Conservation (phyloP, 371 early-diverging fungal genomes). For the Amoeboaphelidium protococcarum region DNA sequence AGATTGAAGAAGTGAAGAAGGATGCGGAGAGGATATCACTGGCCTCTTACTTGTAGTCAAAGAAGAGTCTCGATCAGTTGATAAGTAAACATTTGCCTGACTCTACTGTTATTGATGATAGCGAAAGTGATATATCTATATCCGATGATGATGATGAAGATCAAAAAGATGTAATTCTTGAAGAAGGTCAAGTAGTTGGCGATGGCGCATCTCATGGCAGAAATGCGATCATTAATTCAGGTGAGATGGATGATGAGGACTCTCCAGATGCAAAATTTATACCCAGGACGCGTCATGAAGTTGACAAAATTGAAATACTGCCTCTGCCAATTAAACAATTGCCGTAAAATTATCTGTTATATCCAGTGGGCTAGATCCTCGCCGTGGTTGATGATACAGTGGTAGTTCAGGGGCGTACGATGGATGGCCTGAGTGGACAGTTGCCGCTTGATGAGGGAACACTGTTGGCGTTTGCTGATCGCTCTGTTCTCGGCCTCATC, state of each 20-base stretch:
- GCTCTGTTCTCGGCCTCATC: slow-evolving; percentile 40
- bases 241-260: too few species aligned
- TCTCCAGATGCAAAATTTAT: too few species aligned
- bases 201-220: not conserved
- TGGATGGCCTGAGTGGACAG: slow-evolving; percentile 16
- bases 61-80: not conserved
- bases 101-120: not conserved
- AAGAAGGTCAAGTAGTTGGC: not conserved
- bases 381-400: slow-evolving; percentile 44
- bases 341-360: slow-evolving; percentile 21
- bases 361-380: slow-evolving; percentile 32
- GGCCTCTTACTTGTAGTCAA: not conserved
- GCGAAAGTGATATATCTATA: not conserved
- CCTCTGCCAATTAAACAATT: slow-evolving; percentile 7
- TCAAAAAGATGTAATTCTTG: not conserved
- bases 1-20: not conserved
- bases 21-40: not conserved
- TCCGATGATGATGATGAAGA: not conserved
- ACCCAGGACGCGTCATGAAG: not conserved
- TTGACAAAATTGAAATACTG: not conserved
- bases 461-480: slow-evolving; percentile 33
- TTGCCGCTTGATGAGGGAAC: slow-evolving; percentile 52
- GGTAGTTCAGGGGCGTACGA: slow-evolving; percentile 25
- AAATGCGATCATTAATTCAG: too few species aligned
- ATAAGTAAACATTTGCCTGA: not conserved